Evolutionary conservation across 1,139 yeast species (phyloP), one percentile per base, ranked within the genome.

Genomic region (Candida gigantensis): DNA sequence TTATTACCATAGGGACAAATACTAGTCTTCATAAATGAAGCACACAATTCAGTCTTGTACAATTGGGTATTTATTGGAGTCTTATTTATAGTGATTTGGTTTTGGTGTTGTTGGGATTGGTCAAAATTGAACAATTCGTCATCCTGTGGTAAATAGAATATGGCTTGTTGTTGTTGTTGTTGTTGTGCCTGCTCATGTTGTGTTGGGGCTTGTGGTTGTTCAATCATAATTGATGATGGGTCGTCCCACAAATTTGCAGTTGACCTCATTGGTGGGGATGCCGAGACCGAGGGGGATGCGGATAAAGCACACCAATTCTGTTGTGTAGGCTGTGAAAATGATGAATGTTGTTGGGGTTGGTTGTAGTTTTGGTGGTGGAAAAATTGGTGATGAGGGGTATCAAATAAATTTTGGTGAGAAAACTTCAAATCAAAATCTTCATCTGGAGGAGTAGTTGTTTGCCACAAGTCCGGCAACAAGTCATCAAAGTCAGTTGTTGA

Each of bases 31-130:
- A 81, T 77, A 58, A 72, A 89, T 25, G 90, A 81, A 24, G 83
- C 86, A 61, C 97, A 89, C 42, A 89, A 72, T 61, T 89, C 97
- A 0, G 97, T 89, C 66, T 89, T 89, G 74, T 88, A 89, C 33
- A 89, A 71, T 45, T 77, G 84, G 35, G 85, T 81, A 57, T 84
- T 85, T 41, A 82, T 74, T 18, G 40, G 34, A 17, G 27, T 35
- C 12, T 33, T n/a, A n/a, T n/a, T n/a, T n/a, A n/a, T n/a, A n/a
- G n/a, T 32, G 15, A 12, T 16, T 10, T 19, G 30, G 6, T 35
- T 15, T 27, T 24, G 23, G 10, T 35, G 49, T 14, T 44, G 50
- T 12, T 21, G 33, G 17, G 25, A 14, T 24, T 49, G 54, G 37
- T 60, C 64, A 40, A 58, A 57, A 30, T 43, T 49, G 44, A 56